Evolutionary conservation across 306 rosid genomes (phyloP).

Genomic region (Delonix regia): DNA sequence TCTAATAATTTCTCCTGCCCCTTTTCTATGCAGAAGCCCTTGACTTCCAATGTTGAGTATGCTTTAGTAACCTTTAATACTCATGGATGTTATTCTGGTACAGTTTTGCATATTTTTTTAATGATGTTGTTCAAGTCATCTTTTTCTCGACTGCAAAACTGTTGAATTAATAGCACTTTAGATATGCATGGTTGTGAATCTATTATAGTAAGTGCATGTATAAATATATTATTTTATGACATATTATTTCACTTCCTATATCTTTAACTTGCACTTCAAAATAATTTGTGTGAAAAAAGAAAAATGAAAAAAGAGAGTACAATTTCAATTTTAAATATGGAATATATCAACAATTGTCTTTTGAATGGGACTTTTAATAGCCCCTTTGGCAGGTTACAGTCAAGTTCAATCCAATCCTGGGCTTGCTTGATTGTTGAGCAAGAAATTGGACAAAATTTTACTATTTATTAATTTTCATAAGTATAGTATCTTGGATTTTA

Average conservation of each 20-base stretch:
- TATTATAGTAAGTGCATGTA: neutral
- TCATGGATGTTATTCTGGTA: slow-evolving; percentile 96
- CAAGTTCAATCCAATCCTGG: no score
- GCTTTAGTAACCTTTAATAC: slow-evolving; percentile 77
- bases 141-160: slow-evolving; percentile 6
- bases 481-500: slow-evolving; percentile 20
- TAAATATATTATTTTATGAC: neutral
- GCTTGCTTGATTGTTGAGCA: no score
- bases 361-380: no score
- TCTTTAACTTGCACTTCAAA: slow-evolving; percentile 13
- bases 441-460: slow-evolving; percentile 16
- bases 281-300: neutral
- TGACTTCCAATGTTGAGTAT: slow-evolving; percentile 63
- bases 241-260: slow-evolving; percentile 8
- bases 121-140: slow-evolving; percentile 14
- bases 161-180: slow-evolving; percentile 4
- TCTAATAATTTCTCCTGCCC: slow-evolving; percentile 11
- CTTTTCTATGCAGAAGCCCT: slow-evolving; percentile 67
- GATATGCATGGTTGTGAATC: neutral
- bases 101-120: slow-evolving; percentile 36
- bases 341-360: slow-evolving; percentile 6
- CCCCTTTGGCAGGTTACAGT: no score
- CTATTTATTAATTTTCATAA: slow-evolving; percentile 3
- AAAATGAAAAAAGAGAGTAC: neutral
- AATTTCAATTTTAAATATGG: slow-evolving; percentile 35